Percentiles rank a stretch among this genome's conserved stretches.
These are phyloP conservation scores for Penicillium soppii DNA, from an alignment of 495 filamentous ascomycete species.

Conservation along the genomic window DNA sequence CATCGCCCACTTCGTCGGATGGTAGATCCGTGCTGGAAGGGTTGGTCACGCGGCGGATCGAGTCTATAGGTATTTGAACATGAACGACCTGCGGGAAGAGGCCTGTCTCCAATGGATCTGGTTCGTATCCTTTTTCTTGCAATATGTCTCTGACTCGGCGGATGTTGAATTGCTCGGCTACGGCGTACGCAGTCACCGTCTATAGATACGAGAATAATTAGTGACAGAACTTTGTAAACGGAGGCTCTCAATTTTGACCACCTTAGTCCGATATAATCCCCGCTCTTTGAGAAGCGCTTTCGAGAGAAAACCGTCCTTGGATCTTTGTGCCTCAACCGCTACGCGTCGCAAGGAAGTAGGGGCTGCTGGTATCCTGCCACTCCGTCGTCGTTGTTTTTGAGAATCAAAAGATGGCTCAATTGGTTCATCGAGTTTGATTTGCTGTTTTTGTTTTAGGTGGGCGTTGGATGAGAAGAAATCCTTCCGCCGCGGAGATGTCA, in stretches of 20 bases:
- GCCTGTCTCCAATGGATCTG: conserved; percentile 59
- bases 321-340: conserved; percentile 60
- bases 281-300: conserved; percentile 41
- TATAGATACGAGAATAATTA: conserved; percentile 33
- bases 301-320: conserved; percentile 46
- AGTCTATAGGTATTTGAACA: conserved; percentile 58
- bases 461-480: conserved; percentile 54
- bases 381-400: conserved; percentile 45
- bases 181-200: conserved; percentile 77
- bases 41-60: conserved; percentile 47
- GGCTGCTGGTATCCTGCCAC: conserved; percentile 45
- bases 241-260: conserved; percentile 10
- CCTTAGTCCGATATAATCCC: conserved; percentile 45
- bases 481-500: conserved; percentile 37
- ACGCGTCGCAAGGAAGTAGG: conserved; percentile 57
- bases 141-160: conserved; percentile 67
- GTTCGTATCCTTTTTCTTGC: conserved; percentile 64
- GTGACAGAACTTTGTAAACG: conserved; percentile 2
- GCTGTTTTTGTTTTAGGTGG: conserved; percentile 35
- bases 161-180: conserved; percentile 85
- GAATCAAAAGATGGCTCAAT: conserved; percentile 19
- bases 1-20: conserved; percentile 69
- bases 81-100: conserved; percentile 69
- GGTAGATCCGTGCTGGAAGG: conserved; percentile 57
- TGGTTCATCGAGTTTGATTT: conserved; percentile 17